Conservation (phyloP, 306 rosid species). For the Vigna angularis region DNA sequence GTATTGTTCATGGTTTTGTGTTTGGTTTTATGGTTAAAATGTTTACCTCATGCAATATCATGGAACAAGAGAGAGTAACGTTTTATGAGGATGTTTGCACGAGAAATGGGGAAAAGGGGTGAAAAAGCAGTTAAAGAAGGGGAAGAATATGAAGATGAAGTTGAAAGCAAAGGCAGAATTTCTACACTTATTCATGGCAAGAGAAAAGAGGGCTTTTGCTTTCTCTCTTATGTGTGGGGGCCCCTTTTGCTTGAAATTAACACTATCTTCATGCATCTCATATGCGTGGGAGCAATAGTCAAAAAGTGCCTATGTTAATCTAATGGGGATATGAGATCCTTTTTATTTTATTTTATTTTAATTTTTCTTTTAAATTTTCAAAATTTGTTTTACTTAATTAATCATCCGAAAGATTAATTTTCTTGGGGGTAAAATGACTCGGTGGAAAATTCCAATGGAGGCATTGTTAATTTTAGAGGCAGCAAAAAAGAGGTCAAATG, state of each 20-base stretch:
- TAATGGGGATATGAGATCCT: conserved; percentile 14
- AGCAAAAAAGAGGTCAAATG: conserved; percentile 61
- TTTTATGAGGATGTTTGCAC: conserved; percentile 41
- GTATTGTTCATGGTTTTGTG: conserved; percentile 8
- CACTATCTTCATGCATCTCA: conserved; percentile 68
- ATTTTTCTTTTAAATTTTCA: conserved; percentile 17
- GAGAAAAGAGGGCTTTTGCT: conserved; percentile 51
- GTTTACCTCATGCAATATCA: conserved; percentile 31
- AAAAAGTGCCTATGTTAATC: conserved; percentile 56
- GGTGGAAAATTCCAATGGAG: conserved; percentile 47
- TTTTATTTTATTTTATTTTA: not conserved
- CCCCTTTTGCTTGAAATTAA: conserved; percentile 76
- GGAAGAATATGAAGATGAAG: conserved; percentile 52
- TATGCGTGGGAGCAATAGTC: conserved; percentile 60
- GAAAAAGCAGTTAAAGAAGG: conserved; percentile 42
- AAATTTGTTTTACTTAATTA: conserved; percentile 35
- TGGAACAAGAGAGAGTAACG: conserved; percentile 30
- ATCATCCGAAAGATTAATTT: conserved; percentile 2
- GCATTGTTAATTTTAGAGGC: conserved; percentile 51
- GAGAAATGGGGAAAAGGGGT: conserved; percentile 44
- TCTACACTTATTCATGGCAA: conserved; percentile 62
- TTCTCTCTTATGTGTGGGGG: conserved; percentile 58
- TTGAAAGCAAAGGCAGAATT: conserved; percentile 73
- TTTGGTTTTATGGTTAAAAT: conserved; percentile 34
- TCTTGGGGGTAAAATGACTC: conserved; percentile 44